phyloP scores from a whole-genome alignment of 495 filamentous ascomycete genomes.

The Talaromyces trachyspermus region DNA sequence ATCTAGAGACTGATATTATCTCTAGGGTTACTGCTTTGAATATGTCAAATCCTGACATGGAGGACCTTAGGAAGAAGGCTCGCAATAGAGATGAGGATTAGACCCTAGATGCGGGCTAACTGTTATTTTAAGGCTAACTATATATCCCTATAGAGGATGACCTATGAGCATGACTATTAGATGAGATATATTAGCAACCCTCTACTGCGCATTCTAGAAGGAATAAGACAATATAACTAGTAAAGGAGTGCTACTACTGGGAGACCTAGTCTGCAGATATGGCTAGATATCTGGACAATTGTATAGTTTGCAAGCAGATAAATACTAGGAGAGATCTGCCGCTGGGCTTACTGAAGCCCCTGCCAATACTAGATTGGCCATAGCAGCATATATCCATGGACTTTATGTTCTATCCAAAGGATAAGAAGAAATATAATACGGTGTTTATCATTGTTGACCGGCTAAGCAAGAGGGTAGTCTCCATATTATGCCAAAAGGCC shows the following conservation, averaged over 20 bases:
- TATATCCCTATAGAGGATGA: neutral
- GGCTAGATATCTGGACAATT: neutral
- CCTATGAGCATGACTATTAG: neutral
- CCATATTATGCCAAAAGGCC: constrained; percentile 10
- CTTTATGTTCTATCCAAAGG: constrained; percentile 8
- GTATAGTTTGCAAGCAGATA: neutral
- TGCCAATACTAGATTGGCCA: constrained; percentile 12
- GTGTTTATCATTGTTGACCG: constrained; percentile 12
- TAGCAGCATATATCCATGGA: constrained; percentile 18
- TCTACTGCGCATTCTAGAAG: constrained; percentile 4
- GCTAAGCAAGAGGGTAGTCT: constrained; percentile 7
- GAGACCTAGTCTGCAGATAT: neutral
- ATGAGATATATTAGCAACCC: constrained; percentile 9
- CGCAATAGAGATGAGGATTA: neutral
- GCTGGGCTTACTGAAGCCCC: constrained; percentile 14
- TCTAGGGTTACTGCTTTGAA: no score
- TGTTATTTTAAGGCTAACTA: neutral
- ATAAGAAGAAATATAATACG: neutral
- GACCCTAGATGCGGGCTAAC: neutral
- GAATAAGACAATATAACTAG: constrained; percentile 3
- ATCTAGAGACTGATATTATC: no score
- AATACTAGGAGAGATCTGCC: constrained; percentile 1
- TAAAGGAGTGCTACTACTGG: neutral
- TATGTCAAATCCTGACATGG: no score
- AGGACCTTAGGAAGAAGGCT: neutral